Evolutionary conservation across 2,329 filamentous ascomycete species (phyloP).

Genomic region (Knufia fluminis): DNA sequence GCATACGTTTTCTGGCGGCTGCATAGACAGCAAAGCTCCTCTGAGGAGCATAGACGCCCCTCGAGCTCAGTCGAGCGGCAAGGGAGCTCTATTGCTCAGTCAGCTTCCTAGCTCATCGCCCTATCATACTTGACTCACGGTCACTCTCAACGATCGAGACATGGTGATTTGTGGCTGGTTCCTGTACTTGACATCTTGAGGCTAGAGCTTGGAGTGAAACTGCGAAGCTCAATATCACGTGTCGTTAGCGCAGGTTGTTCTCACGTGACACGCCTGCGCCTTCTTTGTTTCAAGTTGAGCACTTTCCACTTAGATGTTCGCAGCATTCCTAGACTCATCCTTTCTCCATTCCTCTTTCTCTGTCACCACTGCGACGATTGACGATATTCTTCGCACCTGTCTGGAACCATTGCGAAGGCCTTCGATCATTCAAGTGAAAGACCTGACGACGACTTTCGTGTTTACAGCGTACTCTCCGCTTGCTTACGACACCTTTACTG

Average conservation of each 20-base stretch:
- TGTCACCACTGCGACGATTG: conserved; percentile 17
- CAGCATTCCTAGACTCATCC: conserved; percentile 3
- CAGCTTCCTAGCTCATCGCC: conserved; percentile 13
- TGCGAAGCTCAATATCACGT: conserved; percentile 1
- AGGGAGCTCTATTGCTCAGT: conserved; percentile 46
- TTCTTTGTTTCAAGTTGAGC: background rate
- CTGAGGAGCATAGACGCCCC: conserved; percentile 38
- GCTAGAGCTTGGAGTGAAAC: background rate
- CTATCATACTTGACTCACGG: conserved; percentile 36
- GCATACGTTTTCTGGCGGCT: conserved; percentile 51
- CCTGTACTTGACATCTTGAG: background rate
- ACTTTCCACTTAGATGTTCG: background rate
- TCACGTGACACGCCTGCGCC: background rate
- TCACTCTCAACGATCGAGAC: conserved; percentile 53
- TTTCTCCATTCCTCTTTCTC: conserved; percentile 12
- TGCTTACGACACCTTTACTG: conserved; percentile 55
- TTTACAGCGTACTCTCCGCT: conserved; percentile 23
- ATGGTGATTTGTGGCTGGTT: conserved; percentile 27
- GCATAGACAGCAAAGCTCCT: conserved; percentile 54
- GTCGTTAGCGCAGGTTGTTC: background rate
- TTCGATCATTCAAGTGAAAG: conserved; percentile 25
- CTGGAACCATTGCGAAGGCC: conserved; percentile 17
- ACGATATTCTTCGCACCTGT: conserved; percentile 20
- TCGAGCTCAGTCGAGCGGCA: conserved; percentile 45
- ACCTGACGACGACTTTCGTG: conserved; percentile 33